These are phyloP conservation scores for Phytophthora chlamydospora DNA, from an alignment of 352 stramenopile species.

Conservation along the genomic window DNA sequence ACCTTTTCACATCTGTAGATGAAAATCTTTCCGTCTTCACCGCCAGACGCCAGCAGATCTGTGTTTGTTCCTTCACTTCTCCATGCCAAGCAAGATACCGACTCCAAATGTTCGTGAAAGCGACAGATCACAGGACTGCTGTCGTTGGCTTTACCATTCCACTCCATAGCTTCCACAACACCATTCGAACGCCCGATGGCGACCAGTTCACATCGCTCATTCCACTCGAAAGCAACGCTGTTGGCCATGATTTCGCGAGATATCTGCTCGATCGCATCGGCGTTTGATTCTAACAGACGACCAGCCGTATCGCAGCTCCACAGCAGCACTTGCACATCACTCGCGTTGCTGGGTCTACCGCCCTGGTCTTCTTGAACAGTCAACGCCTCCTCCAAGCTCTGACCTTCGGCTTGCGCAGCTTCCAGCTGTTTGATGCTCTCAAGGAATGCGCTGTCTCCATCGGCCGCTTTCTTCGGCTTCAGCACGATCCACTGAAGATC, in stretches of 20 bases:
- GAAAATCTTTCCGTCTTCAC: slow-evolving; percentile 57
- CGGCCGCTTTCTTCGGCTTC: not conserved
- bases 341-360: not conserved
- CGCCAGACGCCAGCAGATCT: slow-evolving; percentile 50
- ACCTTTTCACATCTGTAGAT: slow-evolving; percentile 41
- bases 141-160: not conserved
- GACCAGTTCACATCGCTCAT: slow-evolving; percentile 30
- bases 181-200: slow-evolving; percentile 52
- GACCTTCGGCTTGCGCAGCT: slow-evolving; percentile 48
- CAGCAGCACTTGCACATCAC: slow-evolving; percentile 43
- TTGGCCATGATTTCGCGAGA: slow-evolving; percentile 29
- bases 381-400: slow-evolving; percentile 59
- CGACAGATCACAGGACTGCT: slow-evolving; percentile 9
- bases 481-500: slow-evolving; percentile 53
- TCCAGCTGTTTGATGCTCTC: slow-evolving; percentile 60
- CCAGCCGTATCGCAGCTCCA: slow-evolving; percentile 53
- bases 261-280: slow-evolving; percentile 32
- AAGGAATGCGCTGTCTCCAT: slow-evolving; percentile 37
- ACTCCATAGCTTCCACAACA: slow-evolving; percentile 46
- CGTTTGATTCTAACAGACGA: slow-evolving; percentile 47
- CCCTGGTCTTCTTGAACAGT: slow-evolving; percentile 32
- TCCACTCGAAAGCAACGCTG: slow-evolving; percentile 38
- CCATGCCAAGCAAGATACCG: slow-evolving; percentile 53
- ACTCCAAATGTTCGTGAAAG: slow-evolving; percentile 66
- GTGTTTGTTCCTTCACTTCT: slow-evolving; percentile 3